A percentile compares a stretch with the other conserved stretches of the same genome.
Evolutionary conservation across 352 stramenopile genomes (phyloP).

Genomic region (Poterioochromonas sp.): DNA sequence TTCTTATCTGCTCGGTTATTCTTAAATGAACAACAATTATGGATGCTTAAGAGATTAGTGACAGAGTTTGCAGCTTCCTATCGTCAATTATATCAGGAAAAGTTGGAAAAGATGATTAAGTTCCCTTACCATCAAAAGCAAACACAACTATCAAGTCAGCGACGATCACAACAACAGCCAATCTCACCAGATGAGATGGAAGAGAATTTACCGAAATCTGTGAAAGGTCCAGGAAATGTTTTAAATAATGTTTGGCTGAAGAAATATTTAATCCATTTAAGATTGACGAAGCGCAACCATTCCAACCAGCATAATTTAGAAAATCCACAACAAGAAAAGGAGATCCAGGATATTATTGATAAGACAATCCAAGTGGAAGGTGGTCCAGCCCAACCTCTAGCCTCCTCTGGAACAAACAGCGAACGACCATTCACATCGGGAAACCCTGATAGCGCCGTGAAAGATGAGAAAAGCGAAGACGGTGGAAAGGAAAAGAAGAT

Average conservation of each 20-base stretch:
- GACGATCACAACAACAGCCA: background rate
- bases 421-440: background rate
- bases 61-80: conserved; percentile 8
- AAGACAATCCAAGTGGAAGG: background rate
- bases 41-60: background rate
- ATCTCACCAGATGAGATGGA: background rate
- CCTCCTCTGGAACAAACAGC: background rate
- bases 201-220: background rate
- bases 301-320: background rate
- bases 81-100: background rate
- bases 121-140: background rate
- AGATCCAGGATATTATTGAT: background rate
- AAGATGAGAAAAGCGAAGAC: background rate
- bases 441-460: background rate
- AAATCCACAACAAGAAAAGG: background rate
- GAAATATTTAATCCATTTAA: conserved; percentile 22
- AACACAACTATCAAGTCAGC: background rate
- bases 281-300: background rate
- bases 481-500: background rate
- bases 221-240: background rate
- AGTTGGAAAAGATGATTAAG: background rate
- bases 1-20: background rate
- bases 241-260: conserved; percentile 2
- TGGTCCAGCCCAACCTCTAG: background rate
- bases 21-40: background rate